These are phyloP conservation scores for Neurospora africana DNA, from an alignment of 495 filamentous ascomycete species.

Conservation along the genomic window DNA sequence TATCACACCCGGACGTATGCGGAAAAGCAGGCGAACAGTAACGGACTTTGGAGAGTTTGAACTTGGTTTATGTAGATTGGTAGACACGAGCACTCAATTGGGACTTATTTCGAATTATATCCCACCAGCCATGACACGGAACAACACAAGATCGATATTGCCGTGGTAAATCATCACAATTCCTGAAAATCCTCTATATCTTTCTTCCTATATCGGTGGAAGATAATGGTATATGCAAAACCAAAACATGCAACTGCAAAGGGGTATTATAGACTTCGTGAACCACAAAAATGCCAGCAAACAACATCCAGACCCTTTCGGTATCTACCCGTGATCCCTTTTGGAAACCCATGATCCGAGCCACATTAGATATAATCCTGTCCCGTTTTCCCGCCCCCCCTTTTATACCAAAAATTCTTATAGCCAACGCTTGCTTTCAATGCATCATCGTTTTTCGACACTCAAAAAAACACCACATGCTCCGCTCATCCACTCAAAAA, in stretches of 20 bases:
- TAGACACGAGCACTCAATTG: background rate
- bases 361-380: background rate
- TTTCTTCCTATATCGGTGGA: background rate
- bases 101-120: background rate
- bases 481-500: background rate
- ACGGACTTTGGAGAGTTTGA: background rate
- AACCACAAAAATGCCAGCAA: background rate
- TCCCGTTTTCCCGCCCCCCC: background rate
- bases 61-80: background rate
- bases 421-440: background rate
- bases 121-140: background rate
- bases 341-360: background rate
- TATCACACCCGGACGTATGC: background rate
- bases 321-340: background rate
- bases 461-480: background rate
- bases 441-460: background rate
- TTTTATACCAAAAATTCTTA: background rate
- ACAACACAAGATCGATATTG: background rate
- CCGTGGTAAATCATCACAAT: background rate
- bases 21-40: background rate
- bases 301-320: background rate
- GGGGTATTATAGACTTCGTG: background rate
- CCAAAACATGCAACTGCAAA: background rate
- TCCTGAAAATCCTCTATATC: background rate
- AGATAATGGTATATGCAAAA: background rate